Base-by-base conservation (phyloP, 2,329 filamentous ascomycete genomes). In the Aspergillus texensis region DNA sequence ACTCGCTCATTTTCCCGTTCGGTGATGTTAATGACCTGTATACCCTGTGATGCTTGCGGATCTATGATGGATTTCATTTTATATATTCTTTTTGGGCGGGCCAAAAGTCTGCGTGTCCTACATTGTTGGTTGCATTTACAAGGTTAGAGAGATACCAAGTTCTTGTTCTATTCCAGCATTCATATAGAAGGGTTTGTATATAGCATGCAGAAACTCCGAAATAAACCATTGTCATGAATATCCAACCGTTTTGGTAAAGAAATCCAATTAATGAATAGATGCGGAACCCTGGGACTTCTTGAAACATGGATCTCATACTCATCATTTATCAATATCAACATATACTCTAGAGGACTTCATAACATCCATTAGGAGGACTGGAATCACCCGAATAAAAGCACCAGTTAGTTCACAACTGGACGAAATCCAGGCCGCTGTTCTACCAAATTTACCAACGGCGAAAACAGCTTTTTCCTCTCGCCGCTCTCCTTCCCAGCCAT, bases 91-190 rank as follows among this genome's bases (percentile, higher is more conserved):
- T 54, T 59, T 41, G 32, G 45, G 41, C 46, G 26, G 28, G 36
- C 28, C 34, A 34, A 54, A 60, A 19, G 48, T n/a, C 26, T 50
- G 46, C 26, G 28, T 34, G 48, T 32, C 48, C 28, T 12, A 12
- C 9, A 43, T 59, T 43, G 58, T 43, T 62, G 52, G 53, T 39
- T 62, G 50, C 62, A 62, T 59, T 54, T 63, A 41, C 36, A 56
- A 6, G 57, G 39, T 61, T 46, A 57, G 60, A 60, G 60, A 65
- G 64, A 71, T 66, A 72, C 68, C 65, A 65, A 28, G 58, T 60
- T 57, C 52, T 46, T 48, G 39, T 48, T 21, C 16, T 46, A 36
- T 32, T 59, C 26, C 34, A 32, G 48, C 48, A 34, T 34, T 32
- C 16, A 32, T 21, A 32, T 21, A 21, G 48, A 52, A 32, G 10